Evolutionary conservation across 225 moss, liverwort and hornwort species (phyloP), one percentile per base, ranked within the genome.

Genomic region (Physcomitrium patens): DNA sequence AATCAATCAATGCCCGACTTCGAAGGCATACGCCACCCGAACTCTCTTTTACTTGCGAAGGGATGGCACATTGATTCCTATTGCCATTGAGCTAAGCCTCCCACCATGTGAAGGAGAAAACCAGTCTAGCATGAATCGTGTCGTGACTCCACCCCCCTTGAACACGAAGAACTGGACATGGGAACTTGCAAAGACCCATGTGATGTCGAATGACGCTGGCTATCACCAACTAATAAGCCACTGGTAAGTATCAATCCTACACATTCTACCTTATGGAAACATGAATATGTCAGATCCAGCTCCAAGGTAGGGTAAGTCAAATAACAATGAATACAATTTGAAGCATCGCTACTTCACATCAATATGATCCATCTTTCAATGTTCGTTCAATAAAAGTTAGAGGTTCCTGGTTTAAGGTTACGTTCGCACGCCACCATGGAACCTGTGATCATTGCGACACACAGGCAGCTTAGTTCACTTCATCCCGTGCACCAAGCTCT

Each of bases 211-310:
- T 51, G 91, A 92, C 68, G 70, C 89, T 58, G 89, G 87, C 9
- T 84, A 84, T 71, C 91, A 92, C 64, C 89, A 92, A 82, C 91
- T 92, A 51, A 67, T 89, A 14, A 92, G 87, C 78, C 92, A 92
- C 78, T 92, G 91, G 91, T 91, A 65, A 77, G 85, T 44, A 51
- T 59, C 59, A 27, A 67, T 44, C 44, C 23, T 24, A 12, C 18
- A 28, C 63, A 19, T 7, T 13, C 31, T 37, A 60, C 6, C 23
- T 67, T 28, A 26, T 24, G 2, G 10, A 23, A 0, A 14, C 24
- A 15, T 10, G 0, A 28, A 48, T 26, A 3, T 55, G 16, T 12
- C 28, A 56, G 23, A 22, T 43, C 43, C 23, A 58, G 45, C 24
- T 4, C 24, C 3, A 42, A 37, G 11, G 1, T n/a, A 0, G 42